phyloP scores from a whole-genome alignment of 2,329 filamentous ascomycete genomes.

The Alternaria arborescens region DNA sequence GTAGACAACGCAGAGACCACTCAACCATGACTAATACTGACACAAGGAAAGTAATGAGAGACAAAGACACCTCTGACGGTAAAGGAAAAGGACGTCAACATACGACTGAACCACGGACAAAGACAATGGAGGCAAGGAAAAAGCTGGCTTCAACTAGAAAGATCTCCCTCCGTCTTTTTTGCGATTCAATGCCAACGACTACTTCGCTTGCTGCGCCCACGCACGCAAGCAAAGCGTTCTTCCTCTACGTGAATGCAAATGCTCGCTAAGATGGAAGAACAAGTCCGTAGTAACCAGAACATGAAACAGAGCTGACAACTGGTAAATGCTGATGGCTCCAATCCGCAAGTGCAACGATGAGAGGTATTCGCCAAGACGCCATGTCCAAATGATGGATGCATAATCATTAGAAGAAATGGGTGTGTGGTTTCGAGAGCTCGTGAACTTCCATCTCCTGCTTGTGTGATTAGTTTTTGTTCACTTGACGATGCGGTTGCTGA shows the following conservation, averaged over 20 bases:
- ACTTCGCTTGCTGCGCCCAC: slow-evolving; percentile 30
- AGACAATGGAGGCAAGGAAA: slow-evolving; percentile 43
- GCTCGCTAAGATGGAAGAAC: slow-evolving; percentile 54
- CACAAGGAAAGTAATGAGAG: slow-evolving; percentile 33
- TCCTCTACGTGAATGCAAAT: slow-evolving; percentile 49
- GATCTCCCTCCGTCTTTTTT: slow-evolving; percentile 25
- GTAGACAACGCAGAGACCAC: slow-evolving; percentile 22
- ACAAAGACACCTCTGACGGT: slow-evolving; percentile 27
- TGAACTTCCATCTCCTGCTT: slow-evolving; percentile 98
- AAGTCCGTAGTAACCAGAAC: slow-evolving; percentile 54
- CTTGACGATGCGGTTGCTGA: neutral
- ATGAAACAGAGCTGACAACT: slow-evolving; percentile 51
- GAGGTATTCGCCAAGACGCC: slow-evolving; percentile 54
- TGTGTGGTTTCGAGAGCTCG: slow-evolving; percentile 98
- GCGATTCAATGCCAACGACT: slow-evolving; percentile 33
- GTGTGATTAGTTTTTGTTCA: slow-evolving; percentile 52
- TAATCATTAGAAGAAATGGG: slow-evolving; percentile 92
- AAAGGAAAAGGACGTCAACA: slow-evolving; percentile 35
- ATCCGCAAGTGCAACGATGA: slow-evolving; percentile 46
- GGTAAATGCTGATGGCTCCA: slow-evolving; percentile 52
- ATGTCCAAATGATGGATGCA: slow-evolving; percentile 53
- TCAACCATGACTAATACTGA: slow-evolving; percentile 26
- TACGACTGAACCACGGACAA: slow-evolving; percentile 35
- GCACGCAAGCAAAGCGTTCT: slow-evolving; percentile 30
- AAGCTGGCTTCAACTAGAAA: slow-evolving; percentile 33